A percentile compares a stretch with the other conserved stretches of the same genome.
Conservation (phyloP, 768 basidiomycete species). For the Hypholoma fasciculare region DNA sequence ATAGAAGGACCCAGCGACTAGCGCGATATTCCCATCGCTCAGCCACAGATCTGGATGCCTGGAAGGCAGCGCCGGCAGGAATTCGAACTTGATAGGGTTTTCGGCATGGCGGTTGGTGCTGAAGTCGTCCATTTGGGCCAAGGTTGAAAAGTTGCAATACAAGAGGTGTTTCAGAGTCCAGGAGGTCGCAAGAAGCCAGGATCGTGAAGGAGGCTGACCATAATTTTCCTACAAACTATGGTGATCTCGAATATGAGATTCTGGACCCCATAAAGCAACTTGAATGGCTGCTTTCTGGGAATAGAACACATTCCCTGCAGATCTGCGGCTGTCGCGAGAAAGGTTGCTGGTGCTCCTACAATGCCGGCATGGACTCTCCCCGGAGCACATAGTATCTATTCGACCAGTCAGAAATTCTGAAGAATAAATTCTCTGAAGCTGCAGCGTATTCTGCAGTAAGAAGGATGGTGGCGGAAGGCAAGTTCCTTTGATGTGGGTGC, state of each 20-base stretch:
- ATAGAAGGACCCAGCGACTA: constrained; percentile 51
- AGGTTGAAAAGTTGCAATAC: background rate
- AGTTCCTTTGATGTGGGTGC: constrained; percentile 8
- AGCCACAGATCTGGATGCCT: constrained; percentile 61
- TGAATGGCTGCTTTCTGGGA: too few species aligned
- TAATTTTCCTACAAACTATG: background rate
- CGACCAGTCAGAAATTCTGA: too few species aligned
- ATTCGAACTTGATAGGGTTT: constrained; percentile 12
- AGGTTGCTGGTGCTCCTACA: too few species aligned
- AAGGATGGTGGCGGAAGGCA: background rate
- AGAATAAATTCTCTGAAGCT: background rate
- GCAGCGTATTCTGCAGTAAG: background rate
- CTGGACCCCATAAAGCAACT: too few species aligned
- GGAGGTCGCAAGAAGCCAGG: background rate
- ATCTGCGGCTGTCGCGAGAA: background rate
- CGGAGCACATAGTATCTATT: too few species aligned
- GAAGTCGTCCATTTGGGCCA: constrained; percentile 36
- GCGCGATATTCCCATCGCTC: constrained; percentile 66
- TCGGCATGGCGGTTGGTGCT: constrained; percentile 45
- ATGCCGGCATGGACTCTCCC: too few species aligned
- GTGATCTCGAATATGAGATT: background rate
- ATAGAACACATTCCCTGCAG: background rate
- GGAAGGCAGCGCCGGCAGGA: constrained; percentile 20
- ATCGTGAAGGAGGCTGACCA: background rate
- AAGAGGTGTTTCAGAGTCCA: background rate